Evolutionary conservation across 306 rosid species (phyloP).

Genomic region (Prunus fruticosa): DNA sequence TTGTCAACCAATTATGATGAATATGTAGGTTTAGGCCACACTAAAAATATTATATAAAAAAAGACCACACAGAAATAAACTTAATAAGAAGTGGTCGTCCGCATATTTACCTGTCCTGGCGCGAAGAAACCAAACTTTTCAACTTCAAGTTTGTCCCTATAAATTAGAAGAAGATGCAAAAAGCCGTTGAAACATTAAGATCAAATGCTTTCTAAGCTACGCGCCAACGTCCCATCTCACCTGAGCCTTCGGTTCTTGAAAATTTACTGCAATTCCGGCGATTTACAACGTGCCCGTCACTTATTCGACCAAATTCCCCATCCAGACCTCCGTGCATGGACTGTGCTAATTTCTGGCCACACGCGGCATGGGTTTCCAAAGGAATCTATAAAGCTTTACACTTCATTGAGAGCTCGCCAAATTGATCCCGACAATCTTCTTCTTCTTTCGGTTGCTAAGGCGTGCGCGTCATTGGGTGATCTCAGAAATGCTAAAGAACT

Average conservation of each 20-base stretch:
- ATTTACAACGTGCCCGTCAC: slow-evolving; percentile 42
- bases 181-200: background rate
- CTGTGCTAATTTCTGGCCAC: slow-evolving; percentile 43
- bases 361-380: slow-evolving; percentile 31
- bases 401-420: slow-evolving; percentile 19
- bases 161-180: background rate
- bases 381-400: slow-evolving; percentile 37
- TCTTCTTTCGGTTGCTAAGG: slow-evolving; percentile 37
- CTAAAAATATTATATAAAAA: no score
- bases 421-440: slow-evolving; percentile 29
- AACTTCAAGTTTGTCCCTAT: background rate
- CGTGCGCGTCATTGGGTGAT: slow-evolving; percentile 46
- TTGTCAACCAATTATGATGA: no score
- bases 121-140: background rate
- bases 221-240: slow-evolving; percentile 35
- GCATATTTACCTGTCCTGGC: background rate
- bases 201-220: slow-evolving; percentile 35
- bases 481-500: slow-evolving; percentile 7
- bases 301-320: slow-evolving; percentile 46
- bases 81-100: background rate
- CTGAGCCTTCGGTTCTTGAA: slow-evolving; percentile 32
- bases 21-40: no score
- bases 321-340: slow-evolving; percentile 45
- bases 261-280: slow-evolving; percentile 29
- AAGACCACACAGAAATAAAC: no score